Conservation (phyloP, 257 asterid genomes). For the Prunella vulgaris region DNA sequence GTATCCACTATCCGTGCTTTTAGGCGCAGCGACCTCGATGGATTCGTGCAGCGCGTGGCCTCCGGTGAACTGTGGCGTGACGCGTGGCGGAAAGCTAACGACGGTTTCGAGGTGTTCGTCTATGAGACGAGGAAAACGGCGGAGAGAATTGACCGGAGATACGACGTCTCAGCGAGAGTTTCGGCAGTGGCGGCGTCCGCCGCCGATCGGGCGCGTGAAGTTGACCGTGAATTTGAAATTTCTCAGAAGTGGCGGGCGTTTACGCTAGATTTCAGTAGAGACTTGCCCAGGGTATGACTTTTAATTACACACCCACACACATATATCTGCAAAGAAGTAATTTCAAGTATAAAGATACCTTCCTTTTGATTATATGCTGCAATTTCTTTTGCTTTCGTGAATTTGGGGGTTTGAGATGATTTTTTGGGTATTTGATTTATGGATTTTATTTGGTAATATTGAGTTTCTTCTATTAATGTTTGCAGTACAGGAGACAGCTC, state of each 20-base stretch:
- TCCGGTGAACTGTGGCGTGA: conserved; percentile 82
- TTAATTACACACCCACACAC: neutral
- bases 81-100: conserved; percentile 79
- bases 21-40: conserved; percentile 83
- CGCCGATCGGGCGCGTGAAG: conserved; percentile 62
- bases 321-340: neutral
- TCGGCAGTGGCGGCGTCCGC: conserved; percentile 60
- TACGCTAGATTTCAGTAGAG: conserved; percentile 59
- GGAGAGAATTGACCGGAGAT: conserved; percentile 75
- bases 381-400: neutral
- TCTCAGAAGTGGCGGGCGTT: conserved; percentile 70
- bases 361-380: neutral
- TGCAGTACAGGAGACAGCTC: conserved; percentile 89
- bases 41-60: conserved; percentile 60
- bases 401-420: conserved; percentile 10
- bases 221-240: conserved; percentile 76
- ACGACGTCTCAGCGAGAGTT: conserved; percentile 50
- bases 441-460: neutral
- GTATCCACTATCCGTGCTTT: conserved; percentile 45
- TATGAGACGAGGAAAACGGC: conserved; percentile 86
- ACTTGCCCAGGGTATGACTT: conserved; percentile 67
- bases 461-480: neutral
- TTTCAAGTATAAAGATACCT: neutral
- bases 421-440: conserved; percentile 5
- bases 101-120: conserved; percentile 69